These are phyloP conservation scores for Cordyceps pruinosa DNA, from an alignment of 2,329 filamentous ascomycete species.

Conservation along the genomic window DNA sequence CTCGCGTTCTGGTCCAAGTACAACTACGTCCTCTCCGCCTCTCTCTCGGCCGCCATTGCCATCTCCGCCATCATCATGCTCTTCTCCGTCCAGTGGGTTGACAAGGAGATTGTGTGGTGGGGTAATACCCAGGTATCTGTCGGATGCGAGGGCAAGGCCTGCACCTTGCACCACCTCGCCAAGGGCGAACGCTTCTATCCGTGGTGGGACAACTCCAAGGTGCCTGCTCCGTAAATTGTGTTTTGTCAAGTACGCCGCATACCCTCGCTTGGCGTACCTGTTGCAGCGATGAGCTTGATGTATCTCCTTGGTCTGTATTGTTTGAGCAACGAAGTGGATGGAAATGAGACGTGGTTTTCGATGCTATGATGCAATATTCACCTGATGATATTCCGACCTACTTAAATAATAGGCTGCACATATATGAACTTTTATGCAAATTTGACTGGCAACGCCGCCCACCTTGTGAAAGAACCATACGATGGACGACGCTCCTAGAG, in stretches of 20 bases:
- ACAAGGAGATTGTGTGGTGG: constrained; percentile 37
- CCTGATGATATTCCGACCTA: neutral
- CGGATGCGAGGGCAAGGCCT: constrained; percentile 21
- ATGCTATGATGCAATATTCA: neutral
- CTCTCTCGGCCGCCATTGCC: constrained; percentile 38
- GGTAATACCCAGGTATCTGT: constrained; percentile 29
- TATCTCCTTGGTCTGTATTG: neutral
- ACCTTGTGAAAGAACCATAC: too few species aligned
- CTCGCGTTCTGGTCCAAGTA: constrained; percentile 44
- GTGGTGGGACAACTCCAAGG: constrained; percentile 20
- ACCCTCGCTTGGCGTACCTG: neutral
- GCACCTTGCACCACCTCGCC: constrained; percentile 18
- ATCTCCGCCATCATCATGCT: constrained; percentile 41
- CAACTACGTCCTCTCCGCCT: constrained; percentile 42
- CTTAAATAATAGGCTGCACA: neutral
- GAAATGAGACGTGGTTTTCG: neutral
- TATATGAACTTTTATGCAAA: too few species aligned
- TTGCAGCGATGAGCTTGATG: neutral
- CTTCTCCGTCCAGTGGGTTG: constrained; percentile 37
- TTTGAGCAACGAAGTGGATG: neutral
- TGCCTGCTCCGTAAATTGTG: constrained; percentile 17
- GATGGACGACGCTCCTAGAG: too few species aligned
- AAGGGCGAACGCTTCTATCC: constrained; percentile 23
- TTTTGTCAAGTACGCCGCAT: neutral
- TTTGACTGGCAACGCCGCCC: too few species aligned